Conservation (phyloP, 2,329 filamentous ascomycete genomes). For the Diaporthe capsici region DNA sequence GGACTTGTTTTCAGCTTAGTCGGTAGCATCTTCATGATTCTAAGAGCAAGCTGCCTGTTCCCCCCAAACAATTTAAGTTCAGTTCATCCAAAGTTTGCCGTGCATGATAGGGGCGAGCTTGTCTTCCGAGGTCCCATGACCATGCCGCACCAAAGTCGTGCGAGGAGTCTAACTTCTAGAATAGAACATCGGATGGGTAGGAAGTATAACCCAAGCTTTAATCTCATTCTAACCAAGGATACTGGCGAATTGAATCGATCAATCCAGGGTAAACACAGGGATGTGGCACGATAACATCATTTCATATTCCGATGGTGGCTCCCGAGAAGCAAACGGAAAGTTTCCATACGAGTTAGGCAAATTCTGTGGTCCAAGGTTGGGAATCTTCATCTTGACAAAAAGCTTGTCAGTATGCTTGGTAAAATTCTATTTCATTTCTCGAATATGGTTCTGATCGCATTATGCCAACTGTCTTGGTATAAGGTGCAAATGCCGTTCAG, state of each 20-base stretch:
- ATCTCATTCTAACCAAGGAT: not conserved
- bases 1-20: not conserved
- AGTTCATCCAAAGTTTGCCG: slow-evolving; percentile 11
- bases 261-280: not conserved
- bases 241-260: no score
- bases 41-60: not conserved
- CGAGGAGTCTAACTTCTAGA: not conserved
- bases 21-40: not conserved
- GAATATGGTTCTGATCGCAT: not conserved
- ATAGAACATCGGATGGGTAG: not conserved
- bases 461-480: not conserved
- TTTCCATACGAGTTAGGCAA: not conserved
- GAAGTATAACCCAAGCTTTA: not conserved
- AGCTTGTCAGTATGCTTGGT: not conserved
- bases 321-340: not conserved
- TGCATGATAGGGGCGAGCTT: slow-evolving; percentile 12
- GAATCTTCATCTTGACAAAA: no score
- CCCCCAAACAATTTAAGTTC: not conserved
- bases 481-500: not conserved
- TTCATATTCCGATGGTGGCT: not conserved
- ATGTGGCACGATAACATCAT: not conserved
- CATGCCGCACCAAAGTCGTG: not conserved
- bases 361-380: not conserved
- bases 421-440: not conserved
- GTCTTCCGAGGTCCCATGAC: not conserved